Base-by-base conservation (phyloP, 176 grass and related monocot species). In the Pontederia paniculata region DNA sequence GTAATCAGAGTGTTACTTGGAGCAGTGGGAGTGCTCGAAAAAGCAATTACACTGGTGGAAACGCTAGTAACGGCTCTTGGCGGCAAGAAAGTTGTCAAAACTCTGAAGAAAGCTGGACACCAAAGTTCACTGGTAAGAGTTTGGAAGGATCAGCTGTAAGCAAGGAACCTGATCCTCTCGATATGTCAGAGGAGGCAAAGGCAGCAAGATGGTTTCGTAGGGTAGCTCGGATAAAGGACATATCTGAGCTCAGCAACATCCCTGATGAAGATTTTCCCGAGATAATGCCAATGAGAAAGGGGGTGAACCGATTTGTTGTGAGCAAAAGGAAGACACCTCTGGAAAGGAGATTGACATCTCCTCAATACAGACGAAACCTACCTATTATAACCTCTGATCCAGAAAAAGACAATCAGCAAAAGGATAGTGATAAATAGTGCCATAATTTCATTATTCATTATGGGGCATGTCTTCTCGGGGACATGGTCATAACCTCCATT, bases 241-340 rank as follows among this genome's bases (percentile, higher is more conserved):
- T 98, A 53, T 87, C 87, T 2, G 93, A 98, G 58, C 78, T 91
- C 19, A 88, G 77, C 54, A 91, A 84, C 65, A 98, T 98, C 46
- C 86, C 93, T 0, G 93, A 98, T 0, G 93, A 91, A 59, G 93
- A 98, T 66, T 98, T 98, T 57, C 86, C 93, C 0, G 80, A 88
- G 73, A 98, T 98, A 72, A 98, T 98, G 86, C 93, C 93, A 2
- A 91, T 98, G 93, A 88, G 93, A 62, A 98, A 91, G 64, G 86
- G 93, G 12, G 83, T 91, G 12, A 98, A 98, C 71, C 78, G 93
- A 76, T 98, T 91, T 60, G 93, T 98, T 0, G 86, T 98, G 44
- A 98, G 83, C 80, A 98, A 98, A 78, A 72, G 86, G 55, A 98
- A 98, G 74, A 88, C 93, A 8, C 93, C 93, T 9, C 17, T 91